phyloP scores from a whole-genome alignment of 768 basidiomycete species.

The Auricularia auricula-judae region DNA sequence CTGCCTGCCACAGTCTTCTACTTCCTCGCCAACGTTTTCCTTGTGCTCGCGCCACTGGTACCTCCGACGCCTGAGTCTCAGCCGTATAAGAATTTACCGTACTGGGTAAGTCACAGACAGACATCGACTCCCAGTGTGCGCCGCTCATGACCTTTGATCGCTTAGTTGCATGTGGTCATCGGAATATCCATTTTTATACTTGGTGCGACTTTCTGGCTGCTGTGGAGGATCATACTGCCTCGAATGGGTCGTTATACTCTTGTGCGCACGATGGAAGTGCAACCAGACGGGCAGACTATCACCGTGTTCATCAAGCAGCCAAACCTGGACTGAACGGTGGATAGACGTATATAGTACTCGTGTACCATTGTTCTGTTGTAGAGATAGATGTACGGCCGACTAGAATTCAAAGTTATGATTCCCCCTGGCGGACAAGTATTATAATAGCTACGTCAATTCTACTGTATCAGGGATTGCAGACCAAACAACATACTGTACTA shows the following conservation, averaged over 20 bases:
- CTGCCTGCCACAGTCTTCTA: constrained; percentile 39
- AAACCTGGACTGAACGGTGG: neutral
- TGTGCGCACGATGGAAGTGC: constrained; percentile 6
- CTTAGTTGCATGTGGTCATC: constrained; percentile 38
- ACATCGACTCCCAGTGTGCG: neutral
- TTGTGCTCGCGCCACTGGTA: constrained; percentile 49
- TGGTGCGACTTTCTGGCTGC: constrained; percentile 47
- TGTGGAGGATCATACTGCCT: constrained; percentile 41
- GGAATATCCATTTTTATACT: constrained; percentile 35
- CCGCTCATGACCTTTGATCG: neutral
- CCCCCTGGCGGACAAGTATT: too few species aligned
- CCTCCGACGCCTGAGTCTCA: constrained; percentile 44
- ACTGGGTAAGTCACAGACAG: constrained; percentile 41
- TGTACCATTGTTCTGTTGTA: too few species aligned
- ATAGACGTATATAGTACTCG: neutral
- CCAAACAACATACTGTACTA: too few species aligned
- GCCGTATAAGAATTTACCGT: constrained; percentile 46
- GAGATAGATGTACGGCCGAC: too few species aligned
- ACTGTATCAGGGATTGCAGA: too few species aligned
- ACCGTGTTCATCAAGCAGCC: neutral
- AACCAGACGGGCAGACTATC: neutral
- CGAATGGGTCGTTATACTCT: constrained; percentile 36
- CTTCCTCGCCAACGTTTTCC: constrained; percentile 54
- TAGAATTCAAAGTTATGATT: too few species aligned
- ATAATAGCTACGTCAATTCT: too few species aligned